Conservation (phyloP, 495 filamentous ascomycete species). For the Pyrenula massariospora region DNA sequence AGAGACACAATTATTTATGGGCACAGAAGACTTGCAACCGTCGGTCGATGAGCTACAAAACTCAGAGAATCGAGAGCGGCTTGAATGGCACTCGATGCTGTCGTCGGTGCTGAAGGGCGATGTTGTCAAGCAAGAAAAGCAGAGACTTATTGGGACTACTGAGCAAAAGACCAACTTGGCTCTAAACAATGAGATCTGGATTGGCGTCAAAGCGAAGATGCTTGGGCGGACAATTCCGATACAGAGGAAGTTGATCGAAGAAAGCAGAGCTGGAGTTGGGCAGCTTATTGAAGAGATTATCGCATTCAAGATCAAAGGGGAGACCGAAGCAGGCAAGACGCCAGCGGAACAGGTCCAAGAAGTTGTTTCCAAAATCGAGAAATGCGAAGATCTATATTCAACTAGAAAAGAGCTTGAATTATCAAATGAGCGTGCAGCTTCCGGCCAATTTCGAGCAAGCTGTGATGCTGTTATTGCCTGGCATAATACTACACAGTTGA, state of each 20-base stretch:
- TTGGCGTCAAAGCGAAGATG: constrained; percentile 69
- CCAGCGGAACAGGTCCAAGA: constrained; percentile 80
- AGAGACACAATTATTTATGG: constrained; percentile 82
- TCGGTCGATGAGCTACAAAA: constrained; percentile 82
- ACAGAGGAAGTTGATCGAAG: constrained; percentile 74
- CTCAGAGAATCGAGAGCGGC: constrained; percentile 73
- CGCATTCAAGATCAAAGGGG: constrained; percentile 85
- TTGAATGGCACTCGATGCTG: constrained; percentile 98
- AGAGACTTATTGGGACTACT: constrained; percentile 71
- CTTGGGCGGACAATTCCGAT: constrained; percentile 75
- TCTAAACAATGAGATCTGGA: constrained; percentile 76
- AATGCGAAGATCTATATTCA: constrained; percentile 72
- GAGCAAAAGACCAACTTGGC: constrained; percentile 64
- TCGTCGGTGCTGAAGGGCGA: constrained; percentile 91
- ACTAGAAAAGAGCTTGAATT: constrained; percentile 59
- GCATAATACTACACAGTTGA: constrained; percentile 96
- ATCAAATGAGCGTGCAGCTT: constrained; percentile 61
- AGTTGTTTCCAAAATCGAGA: constrained; percentile 77
- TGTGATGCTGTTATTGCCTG: constrained; percentile 84
- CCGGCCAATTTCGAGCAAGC: constrained; percentile 61
- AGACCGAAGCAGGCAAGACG: constrained; percentile 80
- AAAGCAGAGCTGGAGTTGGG: constrained; percentile 56
- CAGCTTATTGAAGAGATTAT: constrained; percentile 73
- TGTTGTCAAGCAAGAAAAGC: constrained; percentile 96
- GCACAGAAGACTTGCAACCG: constrained; percentile 75